phyloP scores from a whole-genome alignment of 768 basidiomycete species.

The Hypsizygus marmoreus region DNA sequence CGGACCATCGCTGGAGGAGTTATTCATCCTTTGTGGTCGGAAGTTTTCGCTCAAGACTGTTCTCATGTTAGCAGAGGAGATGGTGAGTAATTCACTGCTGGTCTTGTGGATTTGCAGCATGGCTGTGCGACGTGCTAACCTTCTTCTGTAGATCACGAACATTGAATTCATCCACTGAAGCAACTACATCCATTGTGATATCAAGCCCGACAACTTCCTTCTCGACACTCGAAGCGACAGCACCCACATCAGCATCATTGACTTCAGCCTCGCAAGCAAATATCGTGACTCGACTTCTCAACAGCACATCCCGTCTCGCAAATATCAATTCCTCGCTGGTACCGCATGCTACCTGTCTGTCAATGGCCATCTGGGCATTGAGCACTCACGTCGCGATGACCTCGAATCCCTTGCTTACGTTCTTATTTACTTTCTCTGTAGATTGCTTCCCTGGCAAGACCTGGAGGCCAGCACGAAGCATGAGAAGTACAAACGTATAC shows the following conservation, averaged over 20 bases:
- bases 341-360: constrained; percentile 84
- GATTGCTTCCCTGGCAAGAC: constrained; percentile 67
- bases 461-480: background rate
- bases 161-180: constrained; percentile 84
- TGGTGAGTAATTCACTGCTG: constrained; percentile 42
- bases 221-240: constrained; percentile 46
- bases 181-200: constrained; percentile 76
- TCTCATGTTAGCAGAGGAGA: constrained; percentile 75
- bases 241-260: background rate
- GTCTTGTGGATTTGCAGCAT: too few relatives aligned
- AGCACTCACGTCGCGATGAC: constrained; percentile 81
- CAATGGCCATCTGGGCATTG: constrained; percentile 82
- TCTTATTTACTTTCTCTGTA: constrained; percentile 88
- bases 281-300: constrained; percentile 22
- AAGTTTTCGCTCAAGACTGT: constrained; percentile 80
- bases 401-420: constrained; percentile 83
- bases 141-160: constrained; percentile 61
- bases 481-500: constrained; percentile 5
- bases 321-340: constrained; percentile 84
- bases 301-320: constrained; percentile 43
- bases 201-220: constrained; percentile 85
- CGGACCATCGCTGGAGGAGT: constrained; percentile 63
- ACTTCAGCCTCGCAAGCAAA: background rate
- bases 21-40: constrained; percentile 71
- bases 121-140: too few relatives aligned